These are phyloP conservation scores for Suhomyces bribrorum DNA, from an alignment of 1,139 yeast genomes.

Conservation along the genomic window DNA sequence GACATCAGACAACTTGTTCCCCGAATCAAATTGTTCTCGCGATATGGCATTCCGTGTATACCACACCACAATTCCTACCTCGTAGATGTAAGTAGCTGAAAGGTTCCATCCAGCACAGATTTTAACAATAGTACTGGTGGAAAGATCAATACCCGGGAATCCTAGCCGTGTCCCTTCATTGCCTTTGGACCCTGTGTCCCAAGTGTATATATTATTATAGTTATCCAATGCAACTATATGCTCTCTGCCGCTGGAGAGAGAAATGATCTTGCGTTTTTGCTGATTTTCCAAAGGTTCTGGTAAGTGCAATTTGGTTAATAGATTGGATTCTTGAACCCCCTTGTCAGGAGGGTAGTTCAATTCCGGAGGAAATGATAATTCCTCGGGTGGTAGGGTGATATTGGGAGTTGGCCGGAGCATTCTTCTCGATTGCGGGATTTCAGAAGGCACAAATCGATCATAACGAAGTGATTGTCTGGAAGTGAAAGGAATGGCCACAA, in stretches of 20 bases:
- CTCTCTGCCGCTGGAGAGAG: conserved; percentile 64
- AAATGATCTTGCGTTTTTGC: conserved; percentile 34
- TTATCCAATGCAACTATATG: conserved; percentile 66
- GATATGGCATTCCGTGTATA: conserved; percentile 41
- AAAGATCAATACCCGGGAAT: conserved; percentile 31
- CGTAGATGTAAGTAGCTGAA: conserved; percentile 52
- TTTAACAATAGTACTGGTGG: conserved; percentile 32
- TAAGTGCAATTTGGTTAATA: conserved; percentile 29
- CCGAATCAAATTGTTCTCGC: conserved; percentile 22
- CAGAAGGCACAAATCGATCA: conserved; percentile 11
- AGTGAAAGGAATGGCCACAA: conserved; percentile 10
- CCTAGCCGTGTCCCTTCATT: conserved; percentile 49
- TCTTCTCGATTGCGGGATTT: conserved; percentile 14
- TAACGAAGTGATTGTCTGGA: conserved; percentile 7
- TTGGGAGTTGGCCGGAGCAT: conserved; percentile 15
- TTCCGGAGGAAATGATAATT: conserved; percentile 14
- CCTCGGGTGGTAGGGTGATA: conserved; percentile 15
- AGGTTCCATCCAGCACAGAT: conserved; percentile 73
- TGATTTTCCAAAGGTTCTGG: conserved; percentile 19
- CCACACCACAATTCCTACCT: conserved; percentile 66
- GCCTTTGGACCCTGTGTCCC: conserved; percentile 56
- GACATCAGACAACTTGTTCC: conserved; percentile 28
- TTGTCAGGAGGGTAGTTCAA: not conserved
- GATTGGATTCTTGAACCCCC: conserved; percentile 28
- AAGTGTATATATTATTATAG: conserved; percentile 53